Base-by-base conservation (phyloP, 169 alveolate genomes). In the Plasmodium knowlesi region DNA sequence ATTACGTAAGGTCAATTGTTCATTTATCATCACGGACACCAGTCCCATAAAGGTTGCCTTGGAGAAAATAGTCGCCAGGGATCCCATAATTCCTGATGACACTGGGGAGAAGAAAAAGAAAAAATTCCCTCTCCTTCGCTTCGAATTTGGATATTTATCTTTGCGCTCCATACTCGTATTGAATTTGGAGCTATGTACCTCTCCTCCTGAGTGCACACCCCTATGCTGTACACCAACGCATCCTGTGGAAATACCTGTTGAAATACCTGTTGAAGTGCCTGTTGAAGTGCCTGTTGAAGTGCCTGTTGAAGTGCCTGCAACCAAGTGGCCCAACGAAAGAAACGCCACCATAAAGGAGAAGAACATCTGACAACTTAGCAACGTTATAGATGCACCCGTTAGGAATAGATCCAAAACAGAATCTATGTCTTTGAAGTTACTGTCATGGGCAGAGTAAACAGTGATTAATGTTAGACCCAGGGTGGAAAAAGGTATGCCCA, bases 41-140 rank as follows among this genome's bases (percentile, higher is more conserved):
- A 83, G 30, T 19, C 92, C 92, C 14, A 67, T 83, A 5, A 83
- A 54, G 9, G 80, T 34, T n/a, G 92, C 92, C 41, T 67, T 83
- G 50, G 81, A 83, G 46, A 83, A 61, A 67, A 83, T 83, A 14
- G 92, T 61, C 16, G 54, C 19, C 73, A 83, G 10, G 10, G 92
- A 83, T n/a, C 92, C 92, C 81, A 83, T 57, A 10, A 46, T 83
- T 32, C 92, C 92, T 34, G 92, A 83, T 43, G 76, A 83, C 22
- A 83, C 46, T 1, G 92, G 92, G 37, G 92, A 57, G 28, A 54
- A 83, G 19, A 83, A 54, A 41, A 34, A 83, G 34, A 83, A 70
- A 32, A 83, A 83, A 83, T 19, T 46, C 41, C 43, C 25, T 5
- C 43, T 41, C n/a, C 32, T 83, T 46, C 46, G 39, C 46, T 67